These are phyloP conservation scores for Annona cherimola DNA, from an alignment of 164 flowering plant species.

Conservation along the genomic window DNA sequence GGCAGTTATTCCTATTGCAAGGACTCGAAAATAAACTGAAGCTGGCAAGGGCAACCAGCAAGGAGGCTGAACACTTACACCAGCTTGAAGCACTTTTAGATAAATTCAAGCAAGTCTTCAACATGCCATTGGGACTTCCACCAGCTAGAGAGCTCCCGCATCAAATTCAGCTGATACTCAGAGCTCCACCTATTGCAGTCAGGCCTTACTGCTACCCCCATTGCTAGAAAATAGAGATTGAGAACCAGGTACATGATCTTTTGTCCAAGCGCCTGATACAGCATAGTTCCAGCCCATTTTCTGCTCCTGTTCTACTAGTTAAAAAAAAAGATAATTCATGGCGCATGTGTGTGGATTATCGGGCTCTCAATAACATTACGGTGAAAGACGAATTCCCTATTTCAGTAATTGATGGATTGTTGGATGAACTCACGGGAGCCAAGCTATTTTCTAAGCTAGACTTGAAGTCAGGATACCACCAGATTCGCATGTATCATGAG, in stretches of 20 bases:
- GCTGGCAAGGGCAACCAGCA: too few species aligned
- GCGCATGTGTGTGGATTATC: conserved; percentile 3
- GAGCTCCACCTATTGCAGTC: neutral
- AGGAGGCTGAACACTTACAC: too few species aligned
- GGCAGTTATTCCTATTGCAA: too few species aligned
- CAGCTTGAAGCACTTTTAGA: neutral
- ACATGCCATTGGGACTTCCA: neutral
- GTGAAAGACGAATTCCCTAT: conserved; percentile 4
- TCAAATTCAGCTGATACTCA: neutral
- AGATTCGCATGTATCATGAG: neutral
- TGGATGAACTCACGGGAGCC: neutral
- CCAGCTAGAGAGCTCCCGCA: neutral
- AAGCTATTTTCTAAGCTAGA: conserved; percentile 5
- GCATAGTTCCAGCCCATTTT: neutral
- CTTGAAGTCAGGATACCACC: neutral
- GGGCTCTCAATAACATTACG: neutral
- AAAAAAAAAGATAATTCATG: neutral
- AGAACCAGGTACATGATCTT: neutral
- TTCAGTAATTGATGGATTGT: neutral
- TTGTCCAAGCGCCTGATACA: neutral
- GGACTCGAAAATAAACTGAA: too few species aligned
- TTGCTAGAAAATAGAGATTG: neutral
- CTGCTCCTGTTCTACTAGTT: conserved; percentile 2
- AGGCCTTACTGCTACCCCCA: neutral
- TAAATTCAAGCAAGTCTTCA: neutral